Evolutionary conservation across 176 grass and related monocot species (phyloP).

Genomic region (Urochloa ruziziensis): DNA sequence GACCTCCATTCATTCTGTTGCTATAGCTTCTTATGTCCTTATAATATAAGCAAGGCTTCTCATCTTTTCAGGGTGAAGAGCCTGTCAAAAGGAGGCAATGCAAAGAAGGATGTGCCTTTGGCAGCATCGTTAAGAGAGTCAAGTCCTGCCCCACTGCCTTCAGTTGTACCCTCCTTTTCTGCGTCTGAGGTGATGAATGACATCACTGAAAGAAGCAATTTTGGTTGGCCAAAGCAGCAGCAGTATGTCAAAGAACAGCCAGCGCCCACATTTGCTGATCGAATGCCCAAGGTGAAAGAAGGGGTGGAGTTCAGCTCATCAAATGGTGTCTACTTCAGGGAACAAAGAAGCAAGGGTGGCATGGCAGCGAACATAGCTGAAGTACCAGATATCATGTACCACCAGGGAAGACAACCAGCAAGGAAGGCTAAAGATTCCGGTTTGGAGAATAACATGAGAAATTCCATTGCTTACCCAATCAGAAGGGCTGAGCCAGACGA

Average conservation of each 20-base stretch:
- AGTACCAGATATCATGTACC: conserved; percentile 53
- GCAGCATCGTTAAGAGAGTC: conserved; percentile 58
- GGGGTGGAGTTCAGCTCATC: conserved; percentile 12
- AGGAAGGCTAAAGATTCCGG: conserved; percentile 44
- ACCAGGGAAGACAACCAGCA: conserved; percentile 42
- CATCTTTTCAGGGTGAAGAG: conserved; percentile 82
- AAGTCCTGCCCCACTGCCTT: conserved; percentile 52
- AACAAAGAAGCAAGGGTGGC: conserved; percentile 44
- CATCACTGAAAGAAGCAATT: conserved; percentile 55
- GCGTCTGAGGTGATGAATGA: conserved; percentile 52
- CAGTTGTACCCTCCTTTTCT: conserved; percentile 41
- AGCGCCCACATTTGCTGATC: conserved; percentile 31
- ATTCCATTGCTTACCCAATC: conserved; percentile 29
- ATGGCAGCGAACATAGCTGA: conserved; percentile 38
- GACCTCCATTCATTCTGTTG: conserved; percentile 22
- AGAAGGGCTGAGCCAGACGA: conserved; percentile 47
- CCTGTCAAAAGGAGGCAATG: conserved; percentile 76
- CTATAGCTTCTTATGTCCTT: background rate
- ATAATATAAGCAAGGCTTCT: conserved; percentile 18
- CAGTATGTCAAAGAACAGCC: conserved; percentile 44
- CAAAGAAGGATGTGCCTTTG: conserved; percentile 67
- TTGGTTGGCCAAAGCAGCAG: conserved; percentile 69
- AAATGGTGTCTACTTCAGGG: conserved; percentile 38
- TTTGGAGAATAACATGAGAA: conserved; percentile 33
- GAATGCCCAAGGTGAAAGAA: conserved; percentile 48